A percentile compares a stretch with the other conserved stretches of the same genome.
Conservation (phyloP, 768 basidiomycete genomes). For the Tricholoma furcatifolium region DNA sequence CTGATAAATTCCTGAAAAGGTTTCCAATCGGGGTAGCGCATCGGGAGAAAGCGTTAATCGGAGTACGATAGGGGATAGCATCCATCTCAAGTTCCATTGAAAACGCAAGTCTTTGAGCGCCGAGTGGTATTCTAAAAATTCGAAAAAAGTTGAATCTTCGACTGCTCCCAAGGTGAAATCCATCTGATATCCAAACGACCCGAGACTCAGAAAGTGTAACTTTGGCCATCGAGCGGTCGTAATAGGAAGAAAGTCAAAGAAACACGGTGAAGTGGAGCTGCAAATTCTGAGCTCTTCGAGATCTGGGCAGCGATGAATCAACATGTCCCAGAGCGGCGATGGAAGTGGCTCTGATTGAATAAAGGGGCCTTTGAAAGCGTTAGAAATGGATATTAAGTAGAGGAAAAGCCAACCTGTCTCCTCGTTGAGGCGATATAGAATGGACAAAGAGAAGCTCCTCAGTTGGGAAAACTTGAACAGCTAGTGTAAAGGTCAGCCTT, state of each 20-base stretch:
- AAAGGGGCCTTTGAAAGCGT: conserved; percentile 31
- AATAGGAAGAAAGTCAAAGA: conserved; percentile 41
- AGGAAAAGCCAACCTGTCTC: conserved; percentile 29
- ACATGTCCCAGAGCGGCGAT: conserved; percentile 45
- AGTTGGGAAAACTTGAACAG: conserved; percentile 45
- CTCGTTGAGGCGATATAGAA: conserved; percentile 43
- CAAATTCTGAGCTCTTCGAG: conserved; percentile 50
- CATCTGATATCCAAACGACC: conserved; percentile 47
- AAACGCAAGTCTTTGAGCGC: conserved; percentile 41
- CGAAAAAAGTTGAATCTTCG: conserved; percentile 26
- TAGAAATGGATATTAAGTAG: conserved; percentile 3
- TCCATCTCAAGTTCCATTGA: conserved; percentile 50
- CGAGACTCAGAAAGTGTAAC: conserved; percentile 44
- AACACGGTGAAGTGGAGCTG: conserved; percentile 44
- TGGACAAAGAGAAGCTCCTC: conserved; percentile 44
- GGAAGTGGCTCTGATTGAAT: conserved; percentile 40
- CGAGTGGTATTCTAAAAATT: conserved; percentile 38
- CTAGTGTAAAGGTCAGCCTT: conserved; percentile 11
- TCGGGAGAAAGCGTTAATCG: conserved; percentile 28
- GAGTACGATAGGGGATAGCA: conserved; percentile 44
- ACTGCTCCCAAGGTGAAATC: conserved; percentile 40
- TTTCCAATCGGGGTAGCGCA: conserved; percentile 34
- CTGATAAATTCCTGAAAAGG: conserved; percentile 48
- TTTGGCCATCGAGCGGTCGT: conserved; percentile 39
- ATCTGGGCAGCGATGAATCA: conserved; percentile 42